These are phyloP conservation scores for Clavispora carvajalis DNA, from an alignment of 805 yeast genomes.

Conservation along the genomic window DNA sequence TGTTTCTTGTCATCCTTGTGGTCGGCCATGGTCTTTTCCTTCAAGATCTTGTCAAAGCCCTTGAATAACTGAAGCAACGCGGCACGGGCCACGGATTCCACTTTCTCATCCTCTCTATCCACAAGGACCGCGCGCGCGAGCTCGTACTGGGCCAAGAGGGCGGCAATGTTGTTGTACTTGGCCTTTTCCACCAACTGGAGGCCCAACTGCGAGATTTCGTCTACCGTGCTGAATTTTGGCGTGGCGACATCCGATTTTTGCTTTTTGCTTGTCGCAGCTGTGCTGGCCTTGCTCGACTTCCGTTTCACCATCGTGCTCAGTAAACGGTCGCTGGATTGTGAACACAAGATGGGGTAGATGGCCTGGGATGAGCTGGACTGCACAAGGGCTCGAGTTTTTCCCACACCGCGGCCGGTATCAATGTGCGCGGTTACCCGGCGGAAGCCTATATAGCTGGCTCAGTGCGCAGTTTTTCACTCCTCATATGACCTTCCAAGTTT, in stretches of 20 bases:
- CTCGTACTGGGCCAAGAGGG: constrained; percentile 38
- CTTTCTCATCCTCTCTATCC: constrained; percentile 15
- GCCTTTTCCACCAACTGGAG: constrained; percentile 37
- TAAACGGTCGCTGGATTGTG: not conserved
- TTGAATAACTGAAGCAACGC: constrained; percentile 39
- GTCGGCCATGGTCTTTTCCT: constrained; percentile 30
- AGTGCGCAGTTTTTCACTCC: constrained; percentile 15
- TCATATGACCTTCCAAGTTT: constrained; percentile 65
- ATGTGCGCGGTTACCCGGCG: constrained; percentile 19
- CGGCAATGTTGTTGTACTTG: constrained; percentile 51
- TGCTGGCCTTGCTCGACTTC: not conserved
- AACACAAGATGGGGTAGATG: not conserved
- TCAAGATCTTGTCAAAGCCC: constrained; percentile 45
- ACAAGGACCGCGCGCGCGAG: constrained; percentile 15
- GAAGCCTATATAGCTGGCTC: constrained; percentile 14
- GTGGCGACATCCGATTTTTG: not conserved
- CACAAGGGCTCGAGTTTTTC: constrained; percentile 1
- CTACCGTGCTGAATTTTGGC: constrained; percentile 1
- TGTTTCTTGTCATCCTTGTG: constrained; percentile 41
- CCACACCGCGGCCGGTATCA: no score
- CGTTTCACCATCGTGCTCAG: not conserved
- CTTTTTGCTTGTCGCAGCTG: not conserved
- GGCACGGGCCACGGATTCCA: constrained; percentile 34
- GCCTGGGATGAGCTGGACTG: constrained; percentile 1
- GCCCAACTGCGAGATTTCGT: constrained; percentile 20